Evolutionary conservation across 1,284 basidiomycete species (phyloP), one percentile per base, ranked within the genome.

Genomic region (Fomitopsis betulina): DNA sequence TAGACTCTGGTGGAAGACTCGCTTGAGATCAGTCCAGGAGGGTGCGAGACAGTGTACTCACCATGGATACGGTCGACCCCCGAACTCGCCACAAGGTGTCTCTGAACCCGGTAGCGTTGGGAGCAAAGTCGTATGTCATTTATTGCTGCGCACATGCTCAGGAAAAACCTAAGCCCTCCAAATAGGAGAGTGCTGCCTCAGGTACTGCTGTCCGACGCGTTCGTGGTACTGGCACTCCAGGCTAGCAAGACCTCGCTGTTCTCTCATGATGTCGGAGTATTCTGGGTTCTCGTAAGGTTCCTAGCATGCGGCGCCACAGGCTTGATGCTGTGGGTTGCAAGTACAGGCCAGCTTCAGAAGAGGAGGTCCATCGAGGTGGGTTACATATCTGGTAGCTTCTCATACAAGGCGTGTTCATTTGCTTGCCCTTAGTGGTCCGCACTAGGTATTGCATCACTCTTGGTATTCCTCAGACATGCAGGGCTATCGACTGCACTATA

Each of bases 241-340:
- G 78, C 81, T 2, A 77, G 80, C 42, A 89, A 87, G 71, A 85
- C 85, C 64, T 83, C 82, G 74, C 70, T 89, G 3, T 72, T 91
- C 51, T 75, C 80, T 23, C 78, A 79, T 52, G 84, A 89, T 70
- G 79, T 86, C 21, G 86, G 86, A 12, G 80, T 87, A 6, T 86
- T 89, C 67, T 90, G 88, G 89, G 75, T 88, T 21, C 75, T 86
- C 32, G 85, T 89, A 73, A 75, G 88, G 60, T 77, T 88, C 45
- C 74, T 91, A 54, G 86, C 85, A 4, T 83, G 83, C 63, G 85
- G 82, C 35, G 86, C 80, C 23, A 65, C 89, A 53, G 83, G 81
- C 21, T 78, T 82, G 47, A 60, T 87, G 35, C 70, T 81, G 15
- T 84, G 86, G 83, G 83, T 85, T 61, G 77, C 71, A 1, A 62